Conservation (phyloP, 176 grass and related monocot species). For the barley (Hordeum vulgare) region DNA sequence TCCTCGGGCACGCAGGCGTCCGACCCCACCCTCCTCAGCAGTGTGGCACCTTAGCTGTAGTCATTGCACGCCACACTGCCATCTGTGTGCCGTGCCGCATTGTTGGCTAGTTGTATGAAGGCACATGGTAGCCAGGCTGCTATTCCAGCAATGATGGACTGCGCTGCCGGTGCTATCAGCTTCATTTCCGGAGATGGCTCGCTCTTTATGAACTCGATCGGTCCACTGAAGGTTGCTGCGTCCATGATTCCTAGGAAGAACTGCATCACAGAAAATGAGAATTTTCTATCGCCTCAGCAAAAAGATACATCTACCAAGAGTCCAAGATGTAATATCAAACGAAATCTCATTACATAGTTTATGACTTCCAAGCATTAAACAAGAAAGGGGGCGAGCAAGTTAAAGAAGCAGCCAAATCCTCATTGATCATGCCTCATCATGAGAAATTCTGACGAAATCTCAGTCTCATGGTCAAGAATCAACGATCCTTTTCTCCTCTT, state of each 20-base stretch:
- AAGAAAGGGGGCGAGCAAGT: not conserved
- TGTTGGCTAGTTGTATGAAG: slow-evolving; percentile 20
- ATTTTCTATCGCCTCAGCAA: too few relatives aligned
- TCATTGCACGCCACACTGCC: too few relatives aligned
- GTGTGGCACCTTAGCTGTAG: too few relatives aligned
- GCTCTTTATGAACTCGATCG: slow-evolving; percentile 25
- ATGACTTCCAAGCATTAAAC: not conserved
- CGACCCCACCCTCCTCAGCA: too few relatives aligned
- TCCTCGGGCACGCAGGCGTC: too few relatives aligned
- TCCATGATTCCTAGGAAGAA: slow-evolving; percentile 52
- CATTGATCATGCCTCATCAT: not conserved
- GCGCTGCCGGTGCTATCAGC: not conserved
- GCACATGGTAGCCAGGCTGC: slow-evolving; percentile 19
- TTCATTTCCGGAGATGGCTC: slow-evolving; percentile 3
- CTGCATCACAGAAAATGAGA: not conserved
- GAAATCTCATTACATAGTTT: not conserved
- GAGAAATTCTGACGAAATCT: not conserved
- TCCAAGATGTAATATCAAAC: not conserved
- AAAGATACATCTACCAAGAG: not conserved
- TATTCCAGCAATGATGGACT: slow-evolving; percentile 12
- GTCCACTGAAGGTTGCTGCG: slow-evolving; percentile 12
- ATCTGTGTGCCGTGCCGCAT: not conserved
- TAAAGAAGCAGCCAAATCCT: not conserved
- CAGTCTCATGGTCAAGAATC: not conserved
- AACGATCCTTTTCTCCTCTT: not conserved